Percentiles rank a stretch among this genome's conserved stretches.
Conservation (phyloP, 1,284 basidiomycete species). For the Pseudozyma sp. region DNA sequence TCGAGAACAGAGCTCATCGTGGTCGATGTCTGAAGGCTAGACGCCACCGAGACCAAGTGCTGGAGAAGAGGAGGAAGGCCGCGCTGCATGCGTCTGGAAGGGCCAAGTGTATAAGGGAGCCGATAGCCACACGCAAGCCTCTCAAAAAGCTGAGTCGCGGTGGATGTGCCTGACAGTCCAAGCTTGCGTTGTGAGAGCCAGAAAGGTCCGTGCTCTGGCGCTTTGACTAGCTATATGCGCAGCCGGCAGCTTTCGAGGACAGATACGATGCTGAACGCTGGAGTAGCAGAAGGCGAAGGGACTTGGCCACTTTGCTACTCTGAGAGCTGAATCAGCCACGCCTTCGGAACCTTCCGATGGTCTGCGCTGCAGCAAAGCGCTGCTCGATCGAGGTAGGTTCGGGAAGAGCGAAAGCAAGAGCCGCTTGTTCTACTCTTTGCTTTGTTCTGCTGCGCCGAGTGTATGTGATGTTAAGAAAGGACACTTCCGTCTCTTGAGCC, state of each 20-base stretch:
- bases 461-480: too few species aligned
- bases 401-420: too few species aligned
- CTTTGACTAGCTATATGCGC: too few species aligned
- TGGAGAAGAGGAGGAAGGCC: background rate
- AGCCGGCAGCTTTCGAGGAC: background rate
- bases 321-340: slow-evolving; percentile 4
- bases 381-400: too few species aligned
- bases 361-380: too few species aligned
- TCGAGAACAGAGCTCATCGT: slow-evolving; percentile 11
- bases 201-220: too few species aligned
- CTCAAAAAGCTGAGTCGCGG: background rate
- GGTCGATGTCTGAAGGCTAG: background rate
- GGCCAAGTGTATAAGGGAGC: background rate
- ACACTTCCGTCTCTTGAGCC: too few species aligned
- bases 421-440: too few species aligned
- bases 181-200: too few species aligned
- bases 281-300: background rate
- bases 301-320: background rate
- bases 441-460: too few species aligned
- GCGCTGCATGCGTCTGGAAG: background rate
- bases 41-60: background rate
- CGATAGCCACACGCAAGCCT: background rate
- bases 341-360: background rate
- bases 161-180: background rate
- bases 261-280: background rate